Conservation (phyloP, 495 filamentous ascomycete species). For the Venustampulla echinocandica region DNA sequence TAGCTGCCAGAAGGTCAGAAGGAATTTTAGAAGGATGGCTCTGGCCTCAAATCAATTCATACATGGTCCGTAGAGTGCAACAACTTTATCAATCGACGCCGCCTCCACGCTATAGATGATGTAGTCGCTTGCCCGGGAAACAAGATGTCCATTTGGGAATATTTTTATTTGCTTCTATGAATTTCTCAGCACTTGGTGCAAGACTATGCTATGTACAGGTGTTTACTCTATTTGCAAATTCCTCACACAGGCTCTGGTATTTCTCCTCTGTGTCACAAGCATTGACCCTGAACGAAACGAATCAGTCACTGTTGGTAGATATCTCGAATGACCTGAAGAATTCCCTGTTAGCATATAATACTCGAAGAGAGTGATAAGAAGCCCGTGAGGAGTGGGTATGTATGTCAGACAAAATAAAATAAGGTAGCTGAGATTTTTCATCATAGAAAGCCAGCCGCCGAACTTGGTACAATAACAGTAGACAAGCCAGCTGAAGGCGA, state of each 20-base stretch:
- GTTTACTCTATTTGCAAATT: conserved; percentile 65
- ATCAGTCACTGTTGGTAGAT: conserved; percentile 15
- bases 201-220: conserved; percentile 27
- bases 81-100: conserved; percentile 75
- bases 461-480: conserved; percentile 26
- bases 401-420: conserved; percentile 72
- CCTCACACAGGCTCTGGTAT: conserved; percentile 62
- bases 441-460: conserved; percentile 56
- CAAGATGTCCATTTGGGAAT: conserved; percentile 84
- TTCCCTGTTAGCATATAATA: conserved; percentile 13
- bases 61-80: conserved; percentile 85
- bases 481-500: conserved; percentile 39
- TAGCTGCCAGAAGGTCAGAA: conserved; percentile 48
- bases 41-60: conserved; percentile 32
- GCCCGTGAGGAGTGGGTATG: conserved; percentile 2
- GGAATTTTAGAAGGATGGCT: conserved; percentile 13
- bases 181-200: conserved; percentile 47
- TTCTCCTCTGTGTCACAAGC: conserved; percentile 87
- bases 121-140: conserved; percentile 89
- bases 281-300: conserved; percentile 58
- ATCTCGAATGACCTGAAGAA: background rate
- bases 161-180: conserved; percentile 64
- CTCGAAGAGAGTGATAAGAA: conserved; percentile 2
- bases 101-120: conserved; percentile 98
- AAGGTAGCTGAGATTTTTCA: conserved; percentile 98